Percentiles rank a stretch among this genome's conserved stretches.
These are phyloP conservation scores for Pseudomassariella vexata DNA, from an alignment of 2,329 filamentous ascomycete genomes.

Conservation along the genomic window DNA sequence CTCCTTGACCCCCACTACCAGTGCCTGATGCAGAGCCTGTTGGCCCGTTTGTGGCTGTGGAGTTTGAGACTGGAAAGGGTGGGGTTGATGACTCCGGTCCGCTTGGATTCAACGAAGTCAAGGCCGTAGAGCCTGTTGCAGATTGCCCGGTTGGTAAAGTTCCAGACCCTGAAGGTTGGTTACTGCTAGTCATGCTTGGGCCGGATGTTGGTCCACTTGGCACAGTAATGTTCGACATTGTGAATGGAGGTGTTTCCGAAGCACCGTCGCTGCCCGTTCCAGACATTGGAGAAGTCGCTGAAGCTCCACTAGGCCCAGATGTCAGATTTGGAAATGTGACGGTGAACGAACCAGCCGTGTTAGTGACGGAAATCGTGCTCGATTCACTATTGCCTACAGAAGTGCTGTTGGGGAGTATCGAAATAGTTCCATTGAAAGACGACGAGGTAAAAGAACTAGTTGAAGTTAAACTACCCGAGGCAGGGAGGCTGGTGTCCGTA, in stretches of 20 bases:
- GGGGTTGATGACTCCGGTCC: slow-evolving; percentile 3
- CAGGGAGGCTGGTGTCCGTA: slow-evolving; percentile 15
- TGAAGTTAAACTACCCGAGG: slow-evolving; percentile 17
- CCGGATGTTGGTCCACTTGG: not conserved
- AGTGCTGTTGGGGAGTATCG: not conserved
- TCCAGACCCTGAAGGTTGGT: not conserved
- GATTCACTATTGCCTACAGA: not conserved
- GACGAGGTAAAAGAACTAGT: not conserved
- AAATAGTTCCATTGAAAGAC: slow-evolving; percentile 1
- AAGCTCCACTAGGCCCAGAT: not conserved
- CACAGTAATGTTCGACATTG: not conserved
- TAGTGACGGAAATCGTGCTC: slow-evolving; percentile 1
- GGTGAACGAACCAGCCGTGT: slow-evolving; percentile 5
- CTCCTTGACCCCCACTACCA: not conserved
- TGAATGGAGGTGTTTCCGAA: not conserved
- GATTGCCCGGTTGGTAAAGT: not conserved
- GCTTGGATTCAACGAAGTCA: not conserved
- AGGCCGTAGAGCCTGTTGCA: not conserved
- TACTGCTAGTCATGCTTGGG: not conserved
- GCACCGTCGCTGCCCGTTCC: too few species aligned
- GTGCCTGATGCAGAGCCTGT: slow-evolving; percentile 1
- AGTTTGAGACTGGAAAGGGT: slow-evolving; percentile 8
- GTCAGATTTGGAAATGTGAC: not conserved
- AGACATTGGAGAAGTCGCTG: not conserved
- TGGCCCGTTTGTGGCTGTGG: not conserved